Evolutionary conservation across 2,329 filamentous ascomycete genomes (phyloP).

Genomic region (Aspergillus awamori): DNA sequence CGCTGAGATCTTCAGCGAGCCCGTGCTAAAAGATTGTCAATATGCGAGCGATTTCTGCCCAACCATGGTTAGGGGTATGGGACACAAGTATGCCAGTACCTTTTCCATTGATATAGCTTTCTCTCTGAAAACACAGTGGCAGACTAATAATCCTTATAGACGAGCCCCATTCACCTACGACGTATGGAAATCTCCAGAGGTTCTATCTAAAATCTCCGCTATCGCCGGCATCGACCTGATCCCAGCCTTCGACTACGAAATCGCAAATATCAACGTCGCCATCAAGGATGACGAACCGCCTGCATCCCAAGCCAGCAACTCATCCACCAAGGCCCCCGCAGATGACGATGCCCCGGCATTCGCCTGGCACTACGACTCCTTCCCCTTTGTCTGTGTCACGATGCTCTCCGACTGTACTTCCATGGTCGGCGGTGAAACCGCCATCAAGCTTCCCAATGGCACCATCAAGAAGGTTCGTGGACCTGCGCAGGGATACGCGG

Average conservation of each 20-base stretch:
- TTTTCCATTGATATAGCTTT: too few relatives aligned
- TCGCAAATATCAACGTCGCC: conserved; percentile 62
- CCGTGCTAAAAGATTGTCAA: conserved; percentile 58
- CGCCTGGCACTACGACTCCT: conserved; percentile 52
- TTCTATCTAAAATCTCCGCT: conserved; percentile 57
- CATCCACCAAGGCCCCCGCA: background rate
- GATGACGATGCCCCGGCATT: background rate
- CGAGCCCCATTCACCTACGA: conserved; percentile 65
- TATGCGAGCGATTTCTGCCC: conserved; percentile 59
- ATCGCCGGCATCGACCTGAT: conserved; percentile 62
- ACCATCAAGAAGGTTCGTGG: conserved; percentile 5
- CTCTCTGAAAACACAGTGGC: too few relatives aligned
- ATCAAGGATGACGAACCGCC: conserved; percentile 26
- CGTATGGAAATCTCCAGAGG: conserved; percentile 59
- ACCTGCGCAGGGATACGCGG: background rate
- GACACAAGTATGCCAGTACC: conserved; percentile 50
- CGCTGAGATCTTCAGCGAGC: conserved; percentile 58
- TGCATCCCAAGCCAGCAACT: too few relatives aligned
- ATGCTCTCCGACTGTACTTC: conserved; percentile 65
- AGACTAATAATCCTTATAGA: conserved; percentile 34
- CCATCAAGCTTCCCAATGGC: background rate
- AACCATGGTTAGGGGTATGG: conserved; percentile 57
- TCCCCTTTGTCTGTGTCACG: conserved; percentile 66
- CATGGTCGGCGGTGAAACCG: conserved; percentile 65
- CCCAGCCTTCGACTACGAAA: conserved; percentile 60